A percentile compares a stretch with the other conserved stretches of the same genome.
Conservation (phyloP, 2,329 filamentous ascomycete species). For the Colletotrichum liaoningense region DNA sequence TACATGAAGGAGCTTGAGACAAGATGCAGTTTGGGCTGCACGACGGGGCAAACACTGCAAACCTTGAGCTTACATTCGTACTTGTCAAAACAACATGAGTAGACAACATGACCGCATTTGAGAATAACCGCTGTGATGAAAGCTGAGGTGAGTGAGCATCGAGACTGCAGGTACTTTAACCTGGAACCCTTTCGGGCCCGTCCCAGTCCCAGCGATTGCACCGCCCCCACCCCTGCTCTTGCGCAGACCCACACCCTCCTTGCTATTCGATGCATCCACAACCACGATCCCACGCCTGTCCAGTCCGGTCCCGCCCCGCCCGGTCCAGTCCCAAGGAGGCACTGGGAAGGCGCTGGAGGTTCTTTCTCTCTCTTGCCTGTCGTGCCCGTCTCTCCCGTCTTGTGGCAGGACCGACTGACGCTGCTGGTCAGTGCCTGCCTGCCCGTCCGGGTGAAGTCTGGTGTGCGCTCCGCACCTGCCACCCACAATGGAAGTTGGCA, state of each 20-base stretch:
- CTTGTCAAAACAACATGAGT: not conserved
- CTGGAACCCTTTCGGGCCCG: constrained; percentile 1
- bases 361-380: not conserved
- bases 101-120: not conserved
- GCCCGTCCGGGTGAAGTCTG: not conserved
- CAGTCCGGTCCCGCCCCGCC: not conserved
- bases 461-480: not conserved
- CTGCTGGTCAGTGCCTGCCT: not conserved
- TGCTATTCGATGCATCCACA: not conserved
- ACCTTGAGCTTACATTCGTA: not conserved
- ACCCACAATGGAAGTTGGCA: not conserved
- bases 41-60: not conserved
- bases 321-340: not conserved
- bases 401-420: not conserved
- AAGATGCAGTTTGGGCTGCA: not conserved
- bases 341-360: not conserved
- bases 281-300: not conserved
- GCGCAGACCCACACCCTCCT: not conserved
- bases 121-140: not conserved
- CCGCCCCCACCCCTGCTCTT: constrained; percentile 24
- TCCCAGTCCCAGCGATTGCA: constrained; percentile 17
- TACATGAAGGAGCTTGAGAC: not conserved
- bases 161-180: not conserved
- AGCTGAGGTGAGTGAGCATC: not conserved
- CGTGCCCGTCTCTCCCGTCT: not conserved